A percentile compares a stretch with the other conserved stretches of the same genome.
Conservation (phyloP, 108 stramenopile species). For the Conticribra guillardii region DNA sequence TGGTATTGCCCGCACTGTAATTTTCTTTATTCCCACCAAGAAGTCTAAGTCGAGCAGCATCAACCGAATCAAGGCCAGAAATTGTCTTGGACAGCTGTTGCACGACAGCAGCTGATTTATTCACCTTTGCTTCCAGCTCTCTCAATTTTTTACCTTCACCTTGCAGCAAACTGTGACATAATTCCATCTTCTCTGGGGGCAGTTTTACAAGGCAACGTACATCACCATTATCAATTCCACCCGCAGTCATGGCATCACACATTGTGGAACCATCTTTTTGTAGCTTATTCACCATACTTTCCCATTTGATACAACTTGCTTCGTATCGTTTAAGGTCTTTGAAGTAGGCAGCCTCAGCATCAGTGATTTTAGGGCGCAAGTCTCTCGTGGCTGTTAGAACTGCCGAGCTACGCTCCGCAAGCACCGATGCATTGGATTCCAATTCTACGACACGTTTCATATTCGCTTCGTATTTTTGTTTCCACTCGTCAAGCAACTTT, state of each 20-base stretch:
- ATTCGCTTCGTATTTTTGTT: slow-evolving; percentile 41
- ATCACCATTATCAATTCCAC: slow-evolving; percentile 38
- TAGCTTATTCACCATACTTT: slow-evolving; percentile 43
- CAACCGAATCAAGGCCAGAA: slow-evolving; percentile 9
- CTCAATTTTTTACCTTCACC: slow-evolving; percentile 38
- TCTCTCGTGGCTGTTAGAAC: slow-evolving; percentile 63
- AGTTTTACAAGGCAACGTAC: slow-evolving; percentile 39
- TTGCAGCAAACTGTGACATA: slow-evolving; percentile 34
- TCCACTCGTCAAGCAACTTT: slow-evolving; percentile 46
- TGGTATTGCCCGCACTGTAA: background rate
- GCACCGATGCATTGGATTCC: slow-evolving; percentile 46
- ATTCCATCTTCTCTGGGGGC: slow-evolving; percentile 28
- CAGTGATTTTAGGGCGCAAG: slow-evolving; percentile 68
- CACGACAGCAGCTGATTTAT: slow-evolving; percentile 19
- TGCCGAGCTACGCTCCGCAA: slow-evolving; percentile 68
- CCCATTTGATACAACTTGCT: slow-evolving; percentile 55
- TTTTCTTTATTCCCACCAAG: slow-evolving; percentile 27
- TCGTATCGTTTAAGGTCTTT: slow-evolving; percentile 61
- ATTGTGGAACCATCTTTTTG: slow-evolving; percentile 22
- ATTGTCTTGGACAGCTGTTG: slow-evolving; percentile 20
- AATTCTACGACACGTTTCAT: slow-evolving; percentile 46
- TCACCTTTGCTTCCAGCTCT: slow-evolving; percentile 31
- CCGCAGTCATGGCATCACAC: slow-evolving; percentile 41
- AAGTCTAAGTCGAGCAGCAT: slow-evolving; percentile 16
- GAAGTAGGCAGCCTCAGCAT: slow-evolving; percentile 77